Evolutionary conservation across 768 basidiomycete species (phyloP), one percentile per base, ranked within the genome.

Genomic region (Kwoniella pini): DNA sequence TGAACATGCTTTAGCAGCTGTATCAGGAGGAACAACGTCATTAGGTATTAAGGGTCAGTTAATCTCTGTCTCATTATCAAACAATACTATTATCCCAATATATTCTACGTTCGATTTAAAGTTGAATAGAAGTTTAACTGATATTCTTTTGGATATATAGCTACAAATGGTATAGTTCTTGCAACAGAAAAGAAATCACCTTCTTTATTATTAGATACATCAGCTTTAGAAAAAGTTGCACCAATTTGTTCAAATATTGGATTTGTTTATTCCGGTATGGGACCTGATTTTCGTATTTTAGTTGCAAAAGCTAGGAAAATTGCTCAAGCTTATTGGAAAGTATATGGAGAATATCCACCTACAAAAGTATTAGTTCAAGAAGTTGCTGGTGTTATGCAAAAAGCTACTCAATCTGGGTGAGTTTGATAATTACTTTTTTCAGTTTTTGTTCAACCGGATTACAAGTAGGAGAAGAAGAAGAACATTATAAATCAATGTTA

Each of bases 181-280:
- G 95, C 96, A 39, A 98, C 96, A 5, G 96, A 98, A 82, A 99
- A 99, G 87, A 98, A 98, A 82, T 86, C 93, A 11, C 91, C 95
- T 19, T 99, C 96, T 11, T 88, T 97, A 75, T 85, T 99, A 70
- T 90, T 99, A 66, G 96, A 99, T 82, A 91, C 97, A 80, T 91
- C 91, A 28, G 91, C 95, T 84, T 85, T 99, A 70, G 96, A 99
- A 79, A 97, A 96, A 81, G 92, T 96, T 63, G 91, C 93, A 1
- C 84, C 95, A 52, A 88, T 99, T 65, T 98, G 95, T 79, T 96
- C 96, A 33, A 98, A 98, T 80, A 98, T 99, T 72, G 96, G 96
- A 52, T 91, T 99, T 68, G 96, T 99, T 46, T 99, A 99, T 82
- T 95, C 93, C 31, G 96, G 96, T 33, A 99, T 99, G 96, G 94